Conservation (phyloP, 768 basidiomycete species). For the Lentinula boryana region DNA sequence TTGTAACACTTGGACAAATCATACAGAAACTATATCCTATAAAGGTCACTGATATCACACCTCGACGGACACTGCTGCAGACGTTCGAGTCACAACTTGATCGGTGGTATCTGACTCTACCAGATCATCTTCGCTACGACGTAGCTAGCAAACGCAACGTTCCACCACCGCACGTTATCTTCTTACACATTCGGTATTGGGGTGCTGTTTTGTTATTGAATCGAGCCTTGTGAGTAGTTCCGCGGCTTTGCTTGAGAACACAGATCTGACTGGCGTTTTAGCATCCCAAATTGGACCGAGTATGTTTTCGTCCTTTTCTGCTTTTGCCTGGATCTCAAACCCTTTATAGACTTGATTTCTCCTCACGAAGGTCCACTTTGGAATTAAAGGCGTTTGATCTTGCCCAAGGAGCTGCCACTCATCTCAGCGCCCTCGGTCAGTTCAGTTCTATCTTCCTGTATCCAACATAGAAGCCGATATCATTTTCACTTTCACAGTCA, state of each 20-base stretch:
- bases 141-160: slow-evolving; percentile 41
- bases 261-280: slow-evolving; percentile 17
- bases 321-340: background rate
- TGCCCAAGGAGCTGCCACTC: slow-evolving; percentile 67
- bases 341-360: slow-evolving; percentile 33
- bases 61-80: slow-evolving; percentile 43
- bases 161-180: slow-evolving; percentile 61
- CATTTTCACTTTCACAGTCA: slow-evolving; percentile 32
- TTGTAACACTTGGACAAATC: slow-evolving; percentile 60
- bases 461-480: background rate
- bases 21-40: slow-evolving; percentile 69
- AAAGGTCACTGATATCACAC: slow-evolving; percentile 35
- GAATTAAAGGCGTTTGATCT: slow-evolving; percentile 69
- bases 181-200: slow-evolving; percentile 74
- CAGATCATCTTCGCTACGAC: slow-evolving; percentile 58
- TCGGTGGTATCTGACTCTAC: slow-evolving; percentile 69
- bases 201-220: slow-evolving; percentile 67
- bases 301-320: slow-evolving; percentile 21
- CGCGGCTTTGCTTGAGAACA: background rate
- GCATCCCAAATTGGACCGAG: slow-evolving; percentile 73
- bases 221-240: slow-evolving; percentile 65
- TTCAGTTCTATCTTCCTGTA: too few relatives aligned
- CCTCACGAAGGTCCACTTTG: slow-evolving; percentile 38
- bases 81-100: slow-evolving; percentile 63
- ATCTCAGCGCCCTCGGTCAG: slow-evolving; percentile 59